phyloP scores from a whole-genome alignment of 306 rosid species.

The Dryas alaskensis region DNA sequence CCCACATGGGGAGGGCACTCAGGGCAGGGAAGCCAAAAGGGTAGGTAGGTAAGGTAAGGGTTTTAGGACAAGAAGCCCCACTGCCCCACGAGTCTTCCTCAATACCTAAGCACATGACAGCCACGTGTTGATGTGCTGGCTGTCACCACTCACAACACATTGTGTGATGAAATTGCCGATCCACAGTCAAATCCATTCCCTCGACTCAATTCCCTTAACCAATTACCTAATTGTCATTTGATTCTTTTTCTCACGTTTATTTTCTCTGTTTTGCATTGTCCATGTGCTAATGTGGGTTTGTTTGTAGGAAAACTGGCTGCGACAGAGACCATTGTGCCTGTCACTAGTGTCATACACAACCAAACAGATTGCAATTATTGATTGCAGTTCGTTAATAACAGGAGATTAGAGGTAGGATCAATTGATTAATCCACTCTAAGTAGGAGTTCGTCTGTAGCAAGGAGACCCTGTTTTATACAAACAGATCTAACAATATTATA shows the following conservation, averaged over 20 bases:
- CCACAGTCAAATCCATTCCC: constrained; percentile 28
- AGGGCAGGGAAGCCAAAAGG: constrained; percentile 39
- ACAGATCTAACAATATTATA: too few species aligned
- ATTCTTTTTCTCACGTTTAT: constrained; percentile 2
- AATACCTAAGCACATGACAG: constrained; percentile 68
- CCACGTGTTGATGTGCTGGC: constrained; percentile 60
- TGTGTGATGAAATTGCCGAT: constrained; percentile 27
- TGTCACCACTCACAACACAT: constrained; percentile 27
- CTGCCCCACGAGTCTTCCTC: constrained; percentile 27
- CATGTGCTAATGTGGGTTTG: constrained; percentile 33
- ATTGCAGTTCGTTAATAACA: constrained; percentile 5
- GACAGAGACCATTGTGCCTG: constrained; percentile 19
- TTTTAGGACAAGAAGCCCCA: constrained; percentile 39
- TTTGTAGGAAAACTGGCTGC: constrained; percentile 7
- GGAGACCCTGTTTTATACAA: too few species aligned
- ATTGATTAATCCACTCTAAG: too few species aligned
- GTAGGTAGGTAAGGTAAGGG: constrained; percentile 51
- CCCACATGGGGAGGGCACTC: constrained; percentile 42
- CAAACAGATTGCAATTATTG: constrained; percentile 19
- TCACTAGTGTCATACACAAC: constrained; percentile 14
- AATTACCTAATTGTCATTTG: constrained; percentile 17
- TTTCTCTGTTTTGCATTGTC: constrained; percentile 4
- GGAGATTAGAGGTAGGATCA: not conserved
- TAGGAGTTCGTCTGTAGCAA: too few species aligned
- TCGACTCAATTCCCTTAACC: constrained; percentile 10